Evolutionary conservation across 176 grass and related monocot genomes (phyloP).

Genomic region (Phyllostachys edulis): DNA sequence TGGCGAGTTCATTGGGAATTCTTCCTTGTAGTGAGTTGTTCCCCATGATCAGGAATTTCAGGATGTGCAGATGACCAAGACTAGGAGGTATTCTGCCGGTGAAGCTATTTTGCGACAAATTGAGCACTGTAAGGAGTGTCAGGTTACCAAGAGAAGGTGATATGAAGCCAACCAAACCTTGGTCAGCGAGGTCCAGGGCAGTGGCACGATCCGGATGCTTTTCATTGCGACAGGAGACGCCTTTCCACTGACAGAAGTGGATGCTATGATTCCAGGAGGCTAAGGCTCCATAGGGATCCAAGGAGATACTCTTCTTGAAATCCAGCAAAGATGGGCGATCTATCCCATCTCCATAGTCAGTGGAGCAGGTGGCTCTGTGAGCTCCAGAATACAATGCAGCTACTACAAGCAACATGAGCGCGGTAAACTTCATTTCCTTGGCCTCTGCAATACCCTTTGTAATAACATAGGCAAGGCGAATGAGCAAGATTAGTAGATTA

Average conservation of each 20-base stretch:
- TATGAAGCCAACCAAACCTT: background rate
- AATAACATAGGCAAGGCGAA: background rate
- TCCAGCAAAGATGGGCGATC: background rate
- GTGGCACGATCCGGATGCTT: constrained; percentile 7
- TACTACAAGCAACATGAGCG: background rate
- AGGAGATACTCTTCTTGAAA: constrained; percentile 23
- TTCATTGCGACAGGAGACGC: background rate
- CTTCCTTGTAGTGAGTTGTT: constrained; percentile 20
- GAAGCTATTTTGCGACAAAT: background rate
- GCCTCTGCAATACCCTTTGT: background rate
- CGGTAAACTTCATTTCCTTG: background rate
- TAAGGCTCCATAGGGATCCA: background rate
- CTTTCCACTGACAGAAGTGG: constrained; percentile 5
- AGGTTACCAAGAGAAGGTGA: constrained; percentile 28
- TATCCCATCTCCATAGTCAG: background rate
- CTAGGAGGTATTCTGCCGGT: background rate
- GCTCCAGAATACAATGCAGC: background rate
- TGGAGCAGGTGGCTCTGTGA: background rate
- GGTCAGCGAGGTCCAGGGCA: background rate
- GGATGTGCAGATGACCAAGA: background rate
- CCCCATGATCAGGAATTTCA: background rate
- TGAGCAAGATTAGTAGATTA: background rate
- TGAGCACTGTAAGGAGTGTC: constrained; percentile 22
- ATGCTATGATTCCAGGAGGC: constrained; percentile 1
- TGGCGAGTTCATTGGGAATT: background rate